These are phyloP conservation scores for Leccinum pachyderme DNA, from an alignment of 1,284 basidiomycete genomes.

Conservation along the genomic window DNA sequence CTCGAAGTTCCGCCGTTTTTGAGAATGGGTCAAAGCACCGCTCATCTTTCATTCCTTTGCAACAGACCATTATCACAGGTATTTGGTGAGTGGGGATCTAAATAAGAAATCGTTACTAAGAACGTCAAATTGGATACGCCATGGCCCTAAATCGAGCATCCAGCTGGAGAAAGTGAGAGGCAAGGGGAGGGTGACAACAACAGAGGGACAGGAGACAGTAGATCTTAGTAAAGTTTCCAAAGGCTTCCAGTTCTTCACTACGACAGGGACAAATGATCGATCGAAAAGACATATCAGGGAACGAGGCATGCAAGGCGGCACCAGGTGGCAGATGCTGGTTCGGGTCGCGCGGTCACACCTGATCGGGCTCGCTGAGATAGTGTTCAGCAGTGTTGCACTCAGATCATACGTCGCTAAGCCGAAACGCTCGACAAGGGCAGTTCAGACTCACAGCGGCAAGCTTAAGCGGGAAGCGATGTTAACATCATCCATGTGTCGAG, in stretches of 20 bases:
- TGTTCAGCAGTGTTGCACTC: background rate
- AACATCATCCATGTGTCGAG: too few relatives aligned
- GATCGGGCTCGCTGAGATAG: background rate
- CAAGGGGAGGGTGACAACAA: background rate
- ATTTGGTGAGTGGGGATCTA: background rate
- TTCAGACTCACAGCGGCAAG: constrained; percentile 6
- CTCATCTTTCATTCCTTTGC: background rate
- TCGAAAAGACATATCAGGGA: background rate
- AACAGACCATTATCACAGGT: background rate
- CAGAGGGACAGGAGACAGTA: background rate
- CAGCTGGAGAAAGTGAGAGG: background rate
- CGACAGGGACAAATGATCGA: background rate
- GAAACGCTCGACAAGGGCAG: background rate
- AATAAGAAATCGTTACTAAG: background rate
- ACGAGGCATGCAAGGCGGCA: background rate
- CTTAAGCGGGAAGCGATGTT: background rate
- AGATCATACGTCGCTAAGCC: constrained; percentile 5
- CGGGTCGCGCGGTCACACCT: background rate
- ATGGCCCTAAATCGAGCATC: background rate
- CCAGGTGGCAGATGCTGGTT: background rate
- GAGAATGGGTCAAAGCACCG: background rate
- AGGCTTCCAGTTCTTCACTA: background rate
- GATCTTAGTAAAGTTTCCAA: background rate
- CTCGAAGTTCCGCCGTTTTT: background rate
- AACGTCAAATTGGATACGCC: too few relatives aligned